Evolutionary conservation across 345 rosid genomes (phyloP), one percentile per base, ranked within the genome.

Genomic region (Populus nigra): DNA sequence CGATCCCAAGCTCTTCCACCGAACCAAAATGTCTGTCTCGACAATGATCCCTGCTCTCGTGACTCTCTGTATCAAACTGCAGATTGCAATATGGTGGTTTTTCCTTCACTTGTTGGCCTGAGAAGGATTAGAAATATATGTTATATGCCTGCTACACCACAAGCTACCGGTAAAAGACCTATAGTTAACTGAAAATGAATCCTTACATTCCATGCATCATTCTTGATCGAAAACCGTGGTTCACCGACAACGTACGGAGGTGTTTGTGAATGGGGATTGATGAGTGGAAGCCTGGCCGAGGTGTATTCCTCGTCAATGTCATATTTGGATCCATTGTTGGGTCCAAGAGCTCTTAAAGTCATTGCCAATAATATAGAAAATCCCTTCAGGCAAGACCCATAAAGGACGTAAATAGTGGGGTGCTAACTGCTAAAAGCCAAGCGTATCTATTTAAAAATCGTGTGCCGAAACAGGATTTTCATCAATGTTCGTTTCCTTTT

Each of bases 261-360:
- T 16, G 75, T 67, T 27, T 74, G 84, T 72, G 53, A 68, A 59
- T 62, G 78, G 61, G 69, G 85, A 61, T 71, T 78, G 62, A 84
- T 41, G 57, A 89, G 86, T 1, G 89, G 88, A 57, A 80, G 78
- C 77, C 87, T 87, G 4, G 63, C 57, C 2, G 77, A 80, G 17
- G 57, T 17, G 61, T 45, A 73, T 27, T 83, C 87, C 15, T 85
- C 87, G 12, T 86, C 84, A 8, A 78, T 83, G 4, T 84, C 88
- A 9, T 71, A 72, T 72, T 71, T 55, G 35, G 76, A 47, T 73
- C 62, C 33, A 20, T 39, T 69, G 73, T 73, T 74, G 67, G 76
- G 47, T 27, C 79, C 80, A 5, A 80, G 36, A 29, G 87, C 78
- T 83, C 78, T 84, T 50, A 90, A 72, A 36, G 72, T 84, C 87